Base-by-base conservation (phyloP, 2,329 filamentous ascomycete genomes). In the Clonostachys rosea region DNA sequence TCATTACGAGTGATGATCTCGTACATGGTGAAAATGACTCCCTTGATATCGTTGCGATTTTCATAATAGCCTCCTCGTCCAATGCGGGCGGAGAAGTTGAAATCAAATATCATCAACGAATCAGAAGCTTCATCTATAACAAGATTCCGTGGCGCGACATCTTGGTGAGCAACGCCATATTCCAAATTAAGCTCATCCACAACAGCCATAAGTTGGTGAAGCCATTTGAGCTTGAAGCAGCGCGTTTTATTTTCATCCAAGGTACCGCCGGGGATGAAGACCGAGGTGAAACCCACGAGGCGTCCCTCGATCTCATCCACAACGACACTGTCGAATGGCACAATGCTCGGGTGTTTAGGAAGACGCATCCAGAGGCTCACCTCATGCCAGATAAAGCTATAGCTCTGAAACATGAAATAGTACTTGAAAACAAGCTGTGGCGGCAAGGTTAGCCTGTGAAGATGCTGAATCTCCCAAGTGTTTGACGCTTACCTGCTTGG, bases 71-170 rank as follows among this genome's bases (percentile, higher is more conserved):
- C 44, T 1, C 44, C 44, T 34, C 45, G 49, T 35, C 4, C 45
- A 34, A 65, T 60, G 14, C 54, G 54, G 40, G 50, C 54, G 1
- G 56, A 46, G 37, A 44, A 59, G 45, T 63, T 60, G 45, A 69
- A 69, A 54, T 69, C 66, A 43, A 69, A 67, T 3, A 70, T 42
- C 49, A 64, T 48, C 11, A 71, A 43, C 5, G 50, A 49, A 43
- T 69, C 57, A n/a, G 64, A 65, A 11, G 45, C 36, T 6, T 54
- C 49, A 45, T 70, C 54, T 43, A 70, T 49, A 1, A 70, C 42
- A 6, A 71, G 55, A 46, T 72, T 71, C 34, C 64, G 59, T 4
- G 63, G 51, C 6, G 61, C 58, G 43, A 72, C 56, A 47, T 70
- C 68, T 48, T 67, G 60, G 50, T 71, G 68, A 39, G 57, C 52